Conservation (phyloP, 2,329 filamentous ascomycete genomes). For the Endoconidiophora polonica region DNA sequence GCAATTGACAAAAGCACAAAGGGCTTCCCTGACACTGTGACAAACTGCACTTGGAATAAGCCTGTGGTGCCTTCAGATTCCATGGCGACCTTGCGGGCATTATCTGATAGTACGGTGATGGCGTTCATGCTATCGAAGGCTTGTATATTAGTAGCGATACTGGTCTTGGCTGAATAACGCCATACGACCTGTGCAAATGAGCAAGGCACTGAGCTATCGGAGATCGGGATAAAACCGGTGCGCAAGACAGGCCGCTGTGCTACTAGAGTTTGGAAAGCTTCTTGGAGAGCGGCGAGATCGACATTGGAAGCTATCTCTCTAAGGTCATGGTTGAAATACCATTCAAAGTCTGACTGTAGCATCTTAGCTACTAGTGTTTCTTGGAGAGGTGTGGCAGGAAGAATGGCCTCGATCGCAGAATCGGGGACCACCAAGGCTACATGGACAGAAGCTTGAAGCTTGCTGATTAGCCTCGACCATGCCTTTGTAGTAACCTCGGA, state of each 20-base stretch:
- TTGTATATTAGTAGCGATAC: no score
- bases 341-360: constrained; percentile 52
- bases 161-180: constrained; percentile 12
- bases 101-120: constrained; percentile 19
- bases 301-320: constrained; percentile 40
- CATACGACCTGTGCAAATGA: constrained; percentile 34
- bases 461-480: not conserved
- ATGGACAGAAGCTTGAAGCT: not conserved
- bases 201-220: constrained; percentile 37
- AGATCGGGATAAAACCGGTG: constrained; percentile 53
- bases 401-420: constrained; percentile 34
- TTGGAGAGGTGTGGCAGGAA: constrained; percentile 70
- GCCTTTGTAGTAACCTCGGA: not conserved
- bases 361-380: constrained; percentile 77
- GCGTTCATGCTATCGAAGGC: not conserved
- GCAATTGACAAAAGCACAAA: constrained; percentile 54
- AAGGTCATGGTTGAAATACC: constrained; percentile 78
- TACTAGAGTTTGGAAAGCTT: constrained; percentile 47
- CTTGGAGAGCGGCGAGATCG: constrained; percentile 37
- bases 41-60: constrained; percentile 34
- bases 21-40: constrained; percentile 18
- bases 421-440: constrained; percentile 15
- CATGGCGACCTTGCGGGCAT: constrained; percentile 23
- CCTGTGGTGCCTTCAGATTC: constrained; percentile 20
- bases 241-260: constrained; percentile 52